These are phyloP conservation scores for Wickerhamomyces hampshirensis DNA, from an alignment of 805 yeast species.

Conservation along the genomic window DNA sequence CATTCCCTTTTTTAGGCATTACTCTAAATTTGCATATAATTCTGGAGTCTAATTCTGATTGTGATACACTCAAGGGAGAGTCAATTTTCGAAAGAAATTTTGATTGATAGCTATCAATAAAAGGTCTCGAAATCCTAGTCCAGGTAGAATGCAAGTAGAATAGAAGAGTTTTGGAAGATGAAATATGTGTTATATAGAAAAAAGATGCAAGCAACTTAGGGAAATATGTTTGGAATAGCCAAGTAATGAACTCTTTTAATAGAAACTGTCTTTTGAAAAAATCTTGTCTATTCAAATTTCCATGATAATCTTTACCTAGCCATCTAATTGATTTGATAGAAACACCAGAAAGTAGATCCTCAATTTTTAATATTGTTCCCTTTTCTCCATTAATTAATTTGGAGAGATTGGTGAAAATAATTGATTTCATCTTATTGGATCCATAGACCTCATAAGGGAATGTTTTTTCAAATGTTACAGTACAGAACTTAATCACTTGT, in stretches of 20 bases:
- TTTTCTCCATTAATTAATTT: conserved; percentile 33
- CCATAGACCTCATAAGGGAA: conserved; percentile 56
- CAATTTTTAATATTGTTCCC: conserved; percentile 31
- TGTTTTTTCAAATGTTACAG: conserved; percentile 39
- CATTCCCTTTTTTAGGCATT: conserved; percentile 52
- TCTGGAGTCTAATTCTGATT: conserved; percentile 17
- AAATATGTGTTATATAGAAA: conserved; percentile 65
- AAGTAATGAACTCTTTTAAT: conserved; percentile 41
- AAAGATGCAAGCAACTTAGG: conserved; percentile 43
- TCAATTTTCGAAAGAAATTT: conserved; percentile 29
- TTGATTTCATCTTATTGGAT: conserved; percentile 38
- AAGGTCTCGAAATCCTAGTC: conserved; percentile 39
- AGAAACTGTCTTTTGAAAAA: conserved; percentile 31
- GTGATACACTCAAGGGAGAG: conserved; percentile 12
- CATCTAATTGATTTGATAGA: conserved; percentile 46
- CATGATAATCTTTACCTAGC: conserved; percentile 36
- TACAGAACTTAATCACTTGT: conserved; percentile 38
- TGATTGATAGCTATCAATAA: conserved; percentile 37
- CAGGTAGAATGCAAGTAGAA: conserved; percentile 60
- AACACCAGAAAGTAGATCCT: conserved; percentile 31
- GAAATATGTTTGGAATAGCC: conserved; percentile 52
- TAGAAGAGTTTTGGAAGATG: conserved; percentile 33
- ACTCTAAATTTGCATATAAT: conserved; percentile 38
- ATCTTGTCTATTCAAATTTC: conserved; percentile 38
- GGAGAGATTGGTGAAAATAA: conserved; percentile 33